These are phyloP conservation scores for Gymnopilus junonius DNA, from an alignment of 768 basidiomycete species.

Conservation along the genomic window DNA sequence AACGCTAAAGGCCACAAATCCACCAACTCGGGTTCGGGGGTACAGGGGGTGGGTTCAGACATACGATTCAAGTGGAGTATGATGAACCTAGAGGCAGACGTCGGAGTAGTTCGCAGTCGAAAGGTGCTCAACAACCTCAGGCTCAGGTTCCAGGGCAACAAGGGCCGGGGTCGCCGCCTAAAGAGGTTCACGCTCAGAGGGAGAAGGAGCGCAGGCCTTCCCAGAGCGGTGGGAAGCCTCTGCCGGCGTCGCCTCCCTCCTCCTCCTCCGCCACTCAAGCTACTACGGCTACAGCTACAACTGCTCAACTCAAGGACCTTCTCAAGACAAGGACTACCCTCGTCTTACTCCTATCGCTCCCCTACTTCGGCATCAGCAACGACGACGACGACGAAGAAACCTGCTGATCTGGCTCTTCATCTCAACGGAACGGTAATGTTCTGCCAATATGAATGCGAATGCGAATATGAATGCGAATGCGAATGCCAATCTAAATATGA, in stretches of 20 bases:
- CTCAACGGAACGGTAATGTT: too few species aligned
- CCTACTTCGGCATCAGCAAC: background rate
- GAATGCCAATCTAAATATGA: background rate
- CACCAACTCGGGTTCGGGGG: conserved; percentile 38
- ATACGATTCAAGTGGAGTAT: conserved; percentile 98
- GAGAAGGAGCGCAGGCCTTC: conserved; percentile 37
- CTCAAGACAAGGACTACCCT: too few species aligned
- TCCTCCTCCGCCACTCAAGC: background rate
- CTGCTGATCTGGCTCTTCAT: background rate
- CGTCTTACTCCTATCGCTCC: conserved; percentile 24
- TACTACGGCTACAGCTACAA: background rate
- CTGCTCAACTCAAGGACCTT: too few species aligned
- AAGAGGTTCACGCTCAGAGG: conserved; percentile 1
- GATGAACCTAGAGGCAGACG: conserved; percentile 47
- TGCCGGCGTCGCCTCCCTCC: conserved; percentile 34
- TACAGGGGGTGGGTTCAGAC: conserved; percentile 56
- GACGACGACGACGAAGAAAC: background rate
- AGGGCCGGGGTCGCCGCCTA: background rate
- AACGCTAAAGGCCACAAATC: conserved; percentile 48
- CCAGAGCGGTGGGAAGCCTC: conserved; percentile 29
- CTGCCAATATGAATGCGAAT: background rate
- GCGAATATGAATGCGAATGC: background rate
- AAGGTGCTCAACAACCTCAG: too few species aligned
- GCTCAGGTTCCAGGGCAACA: conserved; percentile 6
- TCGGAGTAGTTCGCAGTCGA: too few species aligned